Base-by-base conservation (phyloP, 768 basidiomycete species). In the Pulveroboletus sp. region DNA sequence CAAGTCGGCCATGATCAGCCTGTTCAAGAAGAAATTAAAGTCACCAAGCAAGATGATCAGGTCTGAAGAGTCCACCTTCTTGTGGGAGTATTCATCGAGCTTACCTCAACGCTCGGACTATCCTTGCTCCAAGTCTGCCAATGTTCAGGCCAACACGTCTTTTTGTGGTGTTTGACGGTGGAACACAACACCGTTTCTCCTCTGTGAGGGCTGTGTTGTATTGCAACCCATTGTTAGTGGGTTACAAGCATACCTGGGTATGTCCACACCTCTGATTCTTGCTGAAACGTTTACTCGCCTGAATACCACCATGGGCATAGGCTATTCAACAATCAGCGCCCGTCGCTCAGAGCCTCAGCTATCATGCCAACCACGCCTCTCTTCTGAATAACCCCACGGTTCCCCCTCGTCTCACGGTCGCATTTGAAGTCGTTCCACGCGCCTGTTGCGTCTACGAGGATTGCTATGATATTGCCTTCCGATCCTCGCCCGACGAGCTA, bases 81-180 rank as follows among this genome's bases (percentile, higher is more conserved):
- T 27, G 9, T 27, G 25, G 25, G 25, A 27, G 9, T 27, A 27
- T 27, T 9, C 5, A 27, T 27, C 25, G 25, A 27, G 5, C 9
- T 27, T 9, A 27, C 25, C 25, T 27, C 25, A 33, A 33, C 16
- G 13, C 33, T 14, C 33, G 33, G 33, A 33, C 33, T 14, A n/a
- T 13, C 33, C 33, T 31, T 31, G 27, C 17, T 27, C 25, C 5
- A 27, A 27, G 5, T 9, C 25, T 9, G 9, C 25, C 25, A 27
- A 27, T 27, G 25, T 5, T 9, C 25, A 9, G 9, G 25, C 25
- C 25, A 19, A 19, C 17, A 46, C 45, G 11, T 20, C 23, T 45
- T n/a, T 56, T 41, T 2, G n/a, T 39, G 13, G 42, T 43, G 20
- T 49, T 49, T 5, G 51, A 49, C 17, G 32, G 42, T 21, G 37